Conservation (phyloP, 495 filamentous ascomycete species). For the Penicillium bialowiezense region DNA sequence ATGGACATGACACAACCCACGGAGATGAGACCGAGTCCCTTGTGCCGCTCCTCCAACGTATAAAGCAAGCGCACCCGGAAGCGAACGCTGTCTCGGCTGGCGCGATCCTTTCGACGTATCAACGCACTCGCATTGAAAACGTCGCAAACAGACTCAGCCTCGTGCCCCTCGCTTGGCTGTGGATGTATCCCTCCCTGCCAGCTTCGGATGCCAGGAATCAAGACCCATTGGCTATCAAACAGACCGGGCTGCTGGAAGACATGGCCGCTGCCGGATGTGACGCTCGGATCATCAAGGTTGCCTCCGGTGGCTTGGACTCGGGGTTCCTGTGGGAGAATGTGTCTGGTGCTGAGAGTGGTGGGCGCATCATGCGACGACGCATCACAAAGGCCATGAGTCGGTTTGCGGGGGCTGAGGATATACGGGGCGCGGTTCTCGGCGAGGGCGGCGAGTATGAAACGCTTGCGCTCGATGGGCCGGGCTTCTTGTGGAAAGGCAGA, state of each 20-base stretch:
- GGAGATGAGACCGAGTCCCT: constrained; percentile 87
- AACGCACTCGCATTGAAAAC: constrained; percentile 89
- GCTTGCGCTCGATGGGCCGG: constrained; percentile 77
- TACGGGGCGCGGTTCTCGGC: constrained; percentile 69
- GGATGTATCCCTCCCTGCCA: constrained; percentile 82
- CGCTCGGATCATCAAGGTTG: constrained; percentile 88
- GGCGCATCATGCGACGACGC: constrained; percentile 44
- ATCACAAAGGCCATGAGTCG: constrained; percentile 62
- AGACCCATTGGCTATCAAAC: constrained; percentile 24
- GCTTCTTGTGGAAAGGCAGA: constrained; percentile 62
- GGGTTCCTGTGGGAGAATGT: constrained; percentile 83
- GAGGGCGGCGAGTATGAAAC: constrained; percentile 98
- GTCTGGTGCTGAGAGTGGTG: constrained; percentile 30
- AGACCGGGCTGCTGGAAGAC: constrained; percentile 64
- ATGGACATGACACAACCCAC: constrained; percentile 16
- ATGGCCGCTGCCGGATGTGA: constrained; percentile 77
- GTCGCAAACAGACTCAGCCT: constrained; percentile 76
- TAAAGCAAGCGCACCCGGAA: constrained; percentile 64
- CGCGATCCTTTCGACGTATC: constrained; percentile 91
- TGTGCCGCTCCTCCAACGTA: constrained; percentile 62
- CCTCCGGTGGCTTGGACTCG: constrained; percentile 83
- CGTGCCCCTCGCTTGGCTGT: constrained; percentile 78
- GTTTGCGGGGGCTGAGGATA: constrained; percentile 57
- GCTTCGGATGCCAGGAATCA: constrained; percentile 21
- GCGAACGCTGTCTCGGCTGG: constrained; percentile 85